Percentiles rank a stretch among this genome's conserved stretches.
Evolutionary conservation across 176 grass and related monocot genomes (phyloP).

Genomic region (Stipa capillata): DNA sequence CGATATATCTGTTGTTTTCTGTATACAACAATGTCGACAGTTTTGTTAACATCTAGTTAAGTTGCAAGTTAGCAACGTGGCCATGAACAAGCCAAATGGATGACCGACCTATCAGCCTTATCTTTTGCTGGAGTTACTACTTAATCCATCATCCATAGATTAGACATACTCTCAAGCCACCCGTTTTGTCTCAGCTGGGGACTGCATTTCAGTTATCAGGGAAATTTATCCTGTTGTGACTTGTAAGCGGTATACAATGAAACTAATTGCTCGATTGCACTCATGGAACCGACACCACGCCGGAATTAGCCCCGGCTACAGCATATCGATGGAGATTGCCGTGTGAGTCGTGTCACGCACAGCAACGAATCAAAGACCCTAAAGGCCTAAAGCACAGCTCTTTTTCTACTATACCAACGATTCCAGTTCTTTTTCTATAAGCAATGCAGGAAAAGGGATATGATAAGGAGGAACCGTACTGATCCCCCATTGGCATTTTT

Average conservation of each 20-base stretch:
- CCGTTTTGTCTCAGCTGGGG: neutral
- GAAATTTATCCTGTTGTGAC: no score
- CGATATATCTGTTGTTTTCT: neutral
- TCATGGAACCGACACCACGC: neutral
- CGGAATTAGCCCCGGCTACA: neutral
- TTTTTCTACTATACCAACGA: no score
- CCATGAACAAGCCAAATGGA: neutral
- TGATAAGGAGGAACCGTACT: neutral
- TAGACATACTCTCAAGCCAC: neutral
- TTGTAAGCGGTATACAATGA: no score
- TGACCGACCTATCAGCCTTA: slow-evolving; percentile 12
- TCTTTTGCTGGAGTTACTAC: neutral
- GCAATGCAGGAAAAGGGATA: neutral
- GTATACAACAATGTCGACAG: neutral
- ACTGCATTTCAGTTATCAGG: neutral
- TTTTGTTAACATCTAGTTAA: neutral
- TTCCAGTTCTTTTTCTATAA: neutral
- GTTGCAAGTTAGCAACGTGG: neutral
- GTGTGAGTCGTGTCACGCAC: neutral
- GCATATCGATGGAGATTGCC: neutral
- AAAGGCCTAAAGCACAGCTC: no score
- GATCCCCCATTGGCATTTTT: neutral
- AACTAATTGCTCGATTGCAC: neutral
- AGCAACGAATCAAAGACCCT: neutral
- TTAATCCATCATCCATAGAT: neutral